Evolutionary conservation across 805 yeast genomes (phyloP).

Genomic region (Kodamaea restingae): DNA sequence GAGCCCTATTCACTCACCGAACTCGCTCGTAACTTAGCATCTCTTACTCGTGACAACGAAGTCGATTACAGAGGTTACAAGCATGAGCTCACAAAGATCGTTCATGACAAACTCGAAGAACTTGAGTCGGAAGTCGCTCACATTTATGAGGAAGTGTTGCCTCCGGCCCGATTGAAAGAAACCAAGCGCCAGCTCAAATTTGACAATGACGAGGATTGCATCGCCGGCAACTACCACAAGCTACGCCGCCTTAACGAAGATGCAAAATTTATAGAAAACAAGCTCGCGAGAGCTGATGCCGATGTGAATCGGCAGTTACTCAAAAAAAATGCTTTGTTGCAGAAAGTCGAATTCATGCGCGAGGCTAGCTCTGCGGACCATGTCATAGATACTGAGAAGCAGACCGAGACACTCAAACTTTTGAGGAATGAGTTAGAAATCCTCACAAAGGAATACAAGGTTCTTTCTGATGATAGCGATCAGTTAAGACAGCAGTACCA

Average conservation of each 20-base stretch:
- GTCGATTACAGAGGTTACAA: conserved; percentile 28
- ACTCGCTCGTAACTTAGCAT: conserved; percentile 18
- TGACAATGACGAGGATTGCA: conserved; percentile 32
- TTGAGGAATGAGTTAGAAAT: conserved; percentile 25
- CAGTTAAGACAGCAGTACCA: conserved; percentile 29
- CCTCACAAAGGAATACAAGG: conserved; percentile 22
- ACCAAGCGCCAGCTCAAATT: conserved; percentile 28
- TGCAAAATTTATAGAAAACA: conserved; percentile 30
- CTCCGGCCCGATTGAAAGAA: conserved; percentile 22
- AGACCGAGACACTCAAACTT: conserved; percentile 18
- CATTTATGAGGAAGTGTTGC: conserved; percentile 16
- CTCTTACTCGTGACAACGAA: neutral
- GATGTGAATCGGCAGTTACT: conserved; percentile 23
- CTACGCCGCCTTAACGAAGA: conserved; percentile 35
- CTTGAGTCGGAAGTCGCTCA: conserved; percentile 16
- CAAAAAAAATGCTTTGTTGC: conserved; percentile 14
- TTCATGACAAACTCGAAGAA: conserved; percentile 20
- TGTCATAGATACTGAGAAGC: conserved; percentile 13
- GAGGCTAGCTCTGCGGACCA: conserved; percentile 5
- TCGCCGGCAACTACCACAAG: conserved; percentile 29
- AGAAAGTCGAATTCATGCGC: conserved; percentile 7
- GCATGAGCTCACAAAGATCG: conserved; percentile 24
- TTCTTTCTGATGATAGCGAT: conserved; percentile 29
- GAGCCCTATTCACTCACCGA: conserved; percentile 20
- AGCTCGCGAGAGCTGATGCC: conserved; percentile 27